These are phyloP conservation scores for Cystobasidium ongulense DNA, from an alignment of 768 basidiomycete genomes.

Conservation along the genomic window DNA sequence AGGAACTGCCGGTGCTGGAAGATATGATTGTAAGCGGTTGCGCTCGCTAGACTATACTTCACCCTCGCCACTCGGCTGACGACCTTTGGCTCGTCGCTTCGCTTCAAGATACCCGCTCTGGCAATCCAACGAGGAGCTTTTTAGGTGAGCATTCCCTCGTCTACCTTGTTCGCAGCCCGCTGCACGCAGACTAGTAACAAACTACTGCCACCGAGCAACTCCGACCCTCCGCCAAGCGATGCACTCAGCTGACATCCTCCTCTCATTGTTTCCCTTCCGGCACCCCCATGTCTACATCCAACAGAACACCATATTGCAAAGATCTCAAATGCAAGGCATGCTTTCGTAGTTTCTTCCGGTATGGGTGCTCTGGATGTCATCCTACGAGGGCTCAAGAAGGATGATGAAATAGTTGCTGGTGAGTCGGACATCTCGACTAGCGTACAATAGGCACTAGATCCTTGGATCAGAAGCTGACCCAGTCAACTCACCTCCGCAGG, in stretches of 20 bases:
- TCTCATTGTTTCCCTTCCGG: neutral
- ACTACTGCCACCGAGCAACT: neutral
- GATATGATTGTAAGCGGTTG: constrained; percentile 7
- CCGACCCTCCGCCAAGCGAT: neutral
- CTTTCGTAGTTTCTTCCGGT: constrained; percentile 86
- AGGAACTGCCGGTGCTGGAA: constrained; percentile 48
- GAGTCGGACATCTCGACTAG: too few species aligned
- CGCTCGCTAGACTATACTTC: too few species aligned
- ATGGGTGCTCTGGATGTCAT: constrained; percentile 98
- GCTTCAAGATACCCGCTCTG: constrained; percentile 62
- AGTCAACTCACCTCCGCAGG: constrained; percentile 30
- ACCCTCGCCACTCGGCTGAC: neutral
- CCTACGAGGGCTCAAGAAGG: constrained; percentile 83
- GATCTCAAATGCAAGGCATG: constrained; percentile 83
- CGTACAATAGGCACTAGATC: too few species aligned
- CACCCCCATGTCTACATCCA: neutral
- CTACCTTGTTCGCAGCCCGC: too few species aligned
- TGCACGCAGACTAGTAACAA: too few species aligned
- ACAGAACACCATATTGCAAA: constrained; percentile 94
- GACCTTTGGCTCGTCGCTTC: neutral
- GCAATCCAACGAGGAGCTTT: constrained; percentile 92
- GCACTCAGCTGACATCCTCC: neutral
- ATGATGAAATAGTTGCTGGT: constrained; percentile 90
- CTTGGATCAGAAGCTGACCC: too few species aligned
- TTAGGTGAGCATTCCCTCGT: constrained; percentile 56